Conservation (phyloP, 2,329 filamentous ascomycete genomes). For the Trichoderma arundinaceum region DNA sequence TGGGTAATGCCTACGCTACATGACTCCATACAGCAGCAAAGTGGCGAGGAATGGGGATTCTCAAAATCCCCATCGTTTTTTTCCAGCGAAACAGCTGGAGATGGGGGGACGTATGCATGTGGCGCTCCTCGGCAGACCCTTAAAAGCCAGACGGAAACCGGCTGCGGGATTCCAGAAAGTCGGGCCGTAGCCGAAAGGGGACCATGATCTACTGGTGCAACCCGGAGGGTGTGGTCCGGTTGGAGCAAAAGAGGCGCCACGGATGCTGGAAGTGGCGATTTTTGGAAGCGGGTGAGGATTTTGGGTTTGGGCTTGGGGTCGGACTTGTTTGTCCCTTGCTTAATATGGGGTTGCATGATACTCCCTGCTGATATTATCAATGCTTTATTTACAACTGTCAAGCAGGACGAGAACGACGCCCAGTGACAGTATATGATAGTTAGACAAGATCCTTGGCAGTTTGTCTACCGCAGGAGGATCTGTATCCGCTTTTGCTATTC, state of each 20-base stretch:
- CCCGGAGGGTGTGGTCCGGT: neutral
- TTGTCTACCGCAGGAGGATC: too few relatives aligned
- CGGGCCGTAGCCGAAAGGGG: constrained; percentile 12
- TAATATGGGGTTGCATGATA: neutral
- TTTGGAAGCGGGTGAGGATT: neutral
- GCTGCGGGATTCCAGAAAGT: neutral
- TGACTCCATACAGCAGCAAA: neutral
- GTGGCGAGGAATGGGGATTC: constrained; percentile 26
- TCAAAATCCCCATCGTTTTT: constrained; percentile 8
- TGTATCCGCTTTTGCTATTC: too few relatives aligned
- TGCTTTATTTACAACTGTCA: too few relatives aligned
- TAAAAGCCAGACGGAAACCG: neutral
- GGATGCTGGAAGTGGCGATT: neutral
- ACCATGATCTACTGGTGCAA: neutral
- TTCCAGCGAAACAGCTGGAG: neutral
- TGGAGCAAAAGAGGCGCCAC: neutral
- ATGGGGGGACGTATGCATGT: too few relatives aligned
- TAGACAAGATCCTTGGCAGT: too few relatives aligned
- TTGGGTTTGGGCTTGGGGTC: neutral
- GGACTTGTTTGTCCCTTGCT: neutral
- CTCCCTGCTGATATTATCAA: neutral
- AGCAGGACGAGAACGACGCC: too few relatives aligned
- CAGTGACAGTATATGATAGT: too few relatives aligned
- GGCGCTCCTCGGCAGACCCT: neutral
- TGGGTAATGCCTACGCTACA: neutral